Evolutionary conservation across 306 rosid species (phyloP), one percentile per base, ranked within the genome.

Genomic region (Oxytropis ochrocephala): DNA sequence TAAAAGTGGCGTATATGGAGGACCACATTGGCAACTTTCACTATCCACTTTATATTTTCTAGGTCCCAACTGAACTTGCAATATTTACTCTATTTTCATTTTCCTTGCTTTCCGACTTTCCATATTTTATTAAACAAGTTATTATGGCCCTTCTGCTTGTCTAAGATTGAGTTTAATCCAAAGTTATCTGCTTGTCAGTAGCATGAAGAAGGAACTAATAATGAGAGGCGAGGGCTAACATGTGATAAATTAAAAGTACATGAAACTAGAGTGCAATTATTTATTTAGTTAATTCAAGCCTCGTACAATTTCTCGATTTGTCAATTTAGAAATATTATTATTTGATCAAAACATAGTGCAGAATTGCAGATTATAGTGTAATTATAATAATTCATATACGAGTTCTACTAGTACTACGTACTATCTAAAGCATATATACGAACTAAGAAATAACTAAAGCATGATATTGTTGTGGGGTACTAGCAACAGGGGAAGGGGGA

Each of bases 201-300:
- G 52, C 38, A 19, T 33, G 29, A 2, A 24, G 2, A 4, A 57
- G 33, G 57, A 29, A 38, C 46, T 54, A 32, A 70, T 70, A 43
- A 71, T 59, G 68, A 71, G 42, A 36, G 30, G 49, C 9, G 7
- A 33, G 8, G 1, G 38, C 38, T 33, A 33, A 33, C 78, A 63
- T 63, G 71, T 73, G 70, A 53, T 27, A n/a, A n/a, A n/a, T n/a
- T n/a, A 73, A 63, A 73, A 63, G 71, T 49, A 9, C 29, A 39
- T 4, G 17, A 55, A 24, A n/a, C n/a, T n/a, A 6, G 59, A 18
- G 14, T 13, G 52, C 32, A 47, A 5, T n/a, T 5, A 33, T 39
- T n/a, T 4, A 44, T 57, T 70, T 58, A 46, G 42, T 60, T 72
- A 49, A 60, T 59, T 60, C 70, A 59, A 2, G 7, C 36, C 8